These are phyloP conservation scores for Ogataea trehaloabstinens DNA, from an alignment of 805 yeast species.

Conservation along the genomic window DNA sequence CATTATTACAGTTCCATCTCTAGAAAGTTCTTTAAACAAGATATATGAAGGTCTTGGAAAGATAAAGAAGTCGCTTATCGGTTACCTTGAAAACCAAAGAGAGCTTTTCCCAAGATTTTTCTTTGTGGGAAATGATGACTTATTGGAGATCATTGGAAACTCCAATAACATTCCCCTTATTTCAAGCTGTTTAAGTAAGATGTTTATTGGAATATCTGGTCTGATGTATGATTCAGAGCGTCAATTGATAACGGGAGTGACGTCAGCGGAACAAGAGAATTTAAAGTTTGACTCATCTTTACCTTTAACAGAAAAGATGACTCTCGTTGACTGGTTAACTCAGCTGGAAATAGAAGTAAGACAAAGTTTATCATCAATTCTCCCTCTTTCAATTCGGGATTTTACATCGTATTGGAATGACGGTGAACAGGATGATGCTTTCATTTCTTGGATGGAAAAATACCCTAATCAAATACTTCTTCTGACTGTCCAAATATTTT, in stretches of 20 bases:
- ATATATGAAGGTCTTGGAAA: constrained; percentile 53
- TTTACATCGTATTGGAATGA: constrained; percentile 16
- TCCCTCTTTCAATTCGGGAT: constrained; percentile 29
- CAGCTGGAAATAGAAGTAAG: constrained; percentile 55
- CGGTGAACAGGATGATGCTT: constrained; percentile 1
- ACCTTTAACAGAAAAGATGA: constrained; percentile 37
- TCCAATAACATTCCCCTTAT: constrained; percentile 43
- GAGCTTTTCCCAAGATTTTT: constrained; percentile 76
- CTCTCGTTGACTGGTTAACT: constrained; percentile 61
- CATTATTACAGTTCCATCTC: constrained; percentile 46
- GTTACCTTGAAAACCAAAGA: constrained; percentile 79
- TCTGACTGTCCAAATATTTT: constrained; percentile 54
- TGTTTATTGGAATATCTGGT: constrained; percentile 64
- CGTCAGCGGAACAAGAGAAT: constrained; percentile 66
- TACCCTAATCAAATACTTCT: constrained; percentile 58
- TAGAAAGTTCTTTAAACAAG: constrained; percentile 46
- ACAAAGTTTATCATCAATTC: constrained; percentile 42
- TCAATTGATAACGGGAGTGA: constrained; percentile 37
- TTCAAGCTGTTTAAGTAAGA: constrained; percentile 61
- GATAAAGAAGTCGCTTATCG: constrained; percentile 65
- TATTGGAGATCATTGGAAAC: constrained; percentile 78
- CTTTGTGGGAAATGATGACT: constrained; percentile 87
- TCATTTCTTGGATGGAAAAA: constrained; percentile 35
- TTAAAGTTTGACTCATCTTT: constrained; percentile 45
- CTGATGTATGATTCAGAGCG: constrained; percentile 34